Base-by-base conservation (phyloP, 495 filamentous ascomycete genomes). In the Xylaria longipes region DNA sequence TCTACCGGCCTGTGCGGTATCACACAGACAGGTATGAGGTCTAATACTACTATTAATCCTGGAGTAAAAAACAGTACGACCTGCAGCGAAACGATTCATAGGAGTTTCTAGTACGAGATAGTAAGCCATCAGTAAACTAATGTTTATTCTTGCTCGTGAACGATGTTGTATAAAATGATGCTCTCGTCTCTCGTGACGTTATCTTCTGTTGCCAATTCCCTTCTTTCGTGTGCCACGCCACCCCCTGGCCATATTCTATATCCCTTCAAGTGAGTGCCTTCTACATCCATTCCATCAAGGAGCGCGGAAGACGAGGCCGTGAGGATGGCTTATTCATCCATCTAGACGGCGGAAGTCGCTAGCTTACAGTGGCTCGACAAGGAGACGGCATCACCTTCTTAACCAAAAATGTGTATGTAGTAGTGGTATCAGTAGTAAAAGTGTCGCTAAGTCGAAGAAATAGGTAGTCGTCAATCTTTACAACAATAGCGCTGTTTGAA, bases 1-100 rank as follows among this genome's bases (percentile, higher is more conserved):
- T 78, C 14, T 88, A 89, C 73, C 77, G 78, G n/a, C 87, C 86
- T 7, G 82, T 81, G 39, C 69, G 81, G 25, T 75, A 86, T 69
- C 75, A 79, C 60, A 83, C 80, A 22, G 87, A 88, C 71, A 78
- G 84, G 25, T 88, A 88, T 75, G 84, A 82, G 14, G 72, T 78
- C 48, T 76, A 37, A 11, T 1, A 8, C 11, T 50, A 31, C 25
- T 2, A 29, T 29, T 29, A 22, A n/a, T 17, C 17, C 3, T 46
- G n/a, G n/a, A 11, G 54, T 58, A 6, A 4, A 33, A 35, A 35
- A n/a, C 50, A 35, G 4, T 8, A 7, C 29, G 3, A 11, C 20
- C 9, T 0, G 12, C 11, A 29, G 22, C 5, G 11, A 54, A 11
- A 27, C 3, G 15, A 9, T 0, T 14, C 25, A 56, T 29, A 56